A percentile compares a stretch with the other conserved stretches of the same genome.
Conservation (phyloP, 805 yeast species). For the Candida orba region DNA sequence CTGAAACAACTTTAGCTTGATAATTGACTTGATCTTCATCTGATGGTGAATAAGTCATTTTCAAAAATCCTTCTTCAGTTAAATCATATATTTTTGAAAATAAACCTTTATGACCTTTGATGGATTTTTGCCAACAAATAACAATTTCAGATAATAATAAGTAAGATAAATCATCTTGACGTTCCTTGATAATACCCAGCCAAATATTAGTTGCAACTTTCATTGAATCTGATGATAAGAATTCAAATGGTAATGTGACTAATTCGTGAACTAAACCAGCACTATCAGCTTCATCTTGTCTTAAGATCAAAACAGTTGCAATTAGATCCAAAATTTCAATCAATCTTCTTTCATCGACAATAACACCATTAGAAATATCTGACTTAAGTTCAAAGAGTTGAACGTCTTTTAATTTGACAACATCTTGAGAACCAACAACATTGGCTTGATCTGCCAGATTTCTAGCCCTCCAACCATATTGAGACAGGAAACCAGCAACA, state of each 20-base stretch:
- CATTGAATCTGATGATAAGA: constrained; percentile 53
- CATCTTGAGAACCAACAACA: constrained; percentile 14
- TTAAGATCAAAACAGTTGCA: constrained; percentile 35
- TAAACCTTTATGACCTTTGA: constrained; percentile 54
- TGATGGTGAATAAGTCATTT: constrained; percentile 89
- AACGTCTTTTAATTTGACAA: constrained; percentile 13
- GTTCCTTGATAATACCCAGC: constrained; percentile 69
- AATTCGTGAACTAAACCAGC: constrained; percentile 38
- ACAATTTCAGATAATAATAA: constrained; percentile 64
- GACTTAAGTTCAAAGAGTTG: constrained; percentile 18
- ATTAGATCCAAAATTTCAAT: constrained; percentile 37
- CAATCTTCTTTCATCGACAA: constrained; percentile 27
- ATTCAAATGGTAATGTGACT: constrained; percentile 63
- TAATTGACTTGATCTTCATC: constrained; percentile 52
- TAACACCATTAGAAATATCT: constrained; percentile 13
- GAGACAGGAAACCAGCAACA: constrained; percentile 67
- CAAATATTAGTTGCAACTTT: constrained; percentile 68
- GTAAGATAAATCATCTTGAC: constrained; percentile 47
- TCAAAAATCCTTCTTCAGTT: constrained; percentile 49
- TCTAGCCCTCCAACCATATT: constrained; percentile 63
- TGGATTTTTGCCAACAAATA: constrained; percentile 59
- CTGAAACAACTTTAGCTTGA: constrained; percentile 40
- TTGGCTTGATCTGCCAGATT: constrained; percentile 27
- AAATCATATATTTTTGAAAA: constrained; percentile 53
- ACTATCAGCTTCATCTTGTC: constrained; percentile 25